Base-by-base conservation (phyloP, 805 yeast genomes). In the Dipodascus geniculatus region DNA sequence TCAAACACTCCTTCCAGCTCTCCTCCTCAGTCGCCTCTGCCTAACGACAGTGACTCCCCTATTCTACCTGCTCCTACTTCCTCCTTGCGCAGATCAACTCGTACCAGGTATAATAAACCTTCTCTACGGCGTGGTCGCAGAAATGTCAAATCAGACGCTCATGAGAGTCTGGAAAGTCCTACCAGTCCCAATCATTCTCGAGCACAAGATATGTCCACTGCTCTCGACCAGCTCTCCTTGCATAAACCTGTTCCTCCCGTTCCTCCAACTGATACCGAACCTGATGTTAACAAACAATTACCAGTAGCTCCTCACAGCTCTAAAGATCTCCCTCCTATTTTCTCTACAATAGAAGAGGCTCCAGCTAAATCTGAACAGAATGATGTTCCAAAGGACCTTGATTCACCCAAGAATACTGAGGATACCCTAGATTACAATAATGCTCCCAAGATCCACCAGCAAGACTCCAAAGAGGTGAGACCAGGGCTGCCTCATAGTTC, bases 1-100 rank as follows among this genome's bases (percentile, higher is more conserved):
- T 44, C 51, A 16, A 19, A 49, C 6, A 33, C 52, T 23, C 31
- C 48, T n/a, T 44, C 54, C 2, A 24, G 44, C 3, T 31, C 22
- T 14, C 48, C 49, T 22, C 57, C 55, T 3, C 53, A 56, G 48
- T 56, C 57, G 8, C 44, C 44, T n/a, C 14, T 38, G 4, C 20
- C 44, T 38, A 57, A 57, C 51, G 63, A 60, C 49, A 56, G 60
- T 31, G 64, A 61, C 38, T 55, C 59, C 51, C 61, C 62, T 1
- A 59, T 61, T 22, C 42, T 61, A 50, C 57, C 59, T n/a, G 19
- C 53, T 22, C 53, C 48, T 9, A 51, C 61, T n/a, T 51, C 58
- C 11, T 60, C 63, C 2, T 54, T 61, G 31, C 51, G 62, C 17
- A 54, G 64, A 16, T 54, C 64, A 9, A 59, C 61, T 3, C 52